These are phyloP conservation scores for Pyrenochaeta sp. DNA, from an alignment of 2,329 filamentous ascomycete species.

Conservation along the genomic window DNA sequence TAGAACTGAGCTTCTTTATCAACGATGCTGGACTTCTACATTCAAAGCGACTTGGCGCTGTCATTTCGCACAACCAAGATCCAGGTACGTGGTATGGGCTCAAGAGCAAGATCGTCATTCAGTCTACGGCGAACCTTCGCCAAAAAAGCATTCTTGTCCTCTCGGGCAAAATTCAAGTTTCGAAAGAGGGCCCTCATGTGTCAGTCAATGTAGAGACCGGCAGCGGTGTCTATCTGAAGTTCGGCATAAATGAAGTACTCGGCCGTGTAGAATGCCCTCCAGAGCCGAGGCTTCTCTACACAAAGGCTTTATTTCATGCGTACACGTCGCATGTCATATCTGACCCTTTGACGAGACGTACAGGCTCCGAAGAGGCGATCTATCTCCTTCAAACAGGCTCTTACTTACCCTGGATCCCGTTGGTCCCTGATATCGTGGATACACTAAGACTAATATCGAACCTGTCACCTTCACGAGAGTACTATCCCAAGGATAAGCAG, in stretches of 20 bases:
- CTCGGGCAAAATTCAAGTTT: slow-evolving; percentile 51
- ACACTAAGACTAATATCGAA: slow-evolving; percentile 38
- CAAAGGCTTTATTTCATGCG: slow-evolving; percentile 68
- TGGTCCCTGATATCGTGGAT: slow-evolving; percentile 2
- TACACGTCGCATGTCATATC: slow-evolving; percentile 66
- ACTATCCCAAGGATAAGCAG: slow-evolving; percentile 37
- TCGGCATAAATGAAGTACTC: slow-evolving; percentile 63
- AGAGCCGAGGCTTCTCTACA: slow-evolving; percentile 64
- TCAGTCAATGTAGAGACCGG: slow-evolving; percentile 47
- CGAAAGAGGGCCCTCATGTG: slow-evolving; percentile 50
- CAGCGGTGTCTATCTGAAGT: slow-evolving; percentile 57
- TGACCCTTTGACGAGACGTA: slow-evolving; percentile 66
- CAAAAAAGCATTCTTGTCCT: slow-evolving; percentile 65
- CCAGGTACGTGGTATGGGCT: slow-evolving; percentile 69
- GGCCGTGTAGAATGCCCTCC: slow-evolving; percentile 65
- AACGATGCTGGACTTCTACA: slow-evolving; percentile 54
- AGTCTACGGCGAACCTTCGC: slow-evolving; percentile 51
- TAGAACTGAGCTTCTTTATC: slow-evolving; percentile 65
- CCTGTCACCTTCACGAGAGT: slow-evolving; percentile 48
- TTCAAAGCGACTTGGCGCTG: slow-evolving; percentile 59
- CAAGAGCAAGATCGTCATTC: slow-evolving; percentile 65
- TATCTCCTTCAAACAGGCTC: slow-evolving; percentile 59
- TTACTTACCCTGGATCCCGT: slow-evolving; percentile 52
- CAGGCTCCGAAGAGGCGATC: slow-evolving; percentile 69
- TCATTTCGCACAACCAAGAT: slow-evolving; percentile 64